Evolutionary conservation across 1,284 basidiomycete genomes (phyloP).

Genomic region (Polyporus tsugae): DNA sequence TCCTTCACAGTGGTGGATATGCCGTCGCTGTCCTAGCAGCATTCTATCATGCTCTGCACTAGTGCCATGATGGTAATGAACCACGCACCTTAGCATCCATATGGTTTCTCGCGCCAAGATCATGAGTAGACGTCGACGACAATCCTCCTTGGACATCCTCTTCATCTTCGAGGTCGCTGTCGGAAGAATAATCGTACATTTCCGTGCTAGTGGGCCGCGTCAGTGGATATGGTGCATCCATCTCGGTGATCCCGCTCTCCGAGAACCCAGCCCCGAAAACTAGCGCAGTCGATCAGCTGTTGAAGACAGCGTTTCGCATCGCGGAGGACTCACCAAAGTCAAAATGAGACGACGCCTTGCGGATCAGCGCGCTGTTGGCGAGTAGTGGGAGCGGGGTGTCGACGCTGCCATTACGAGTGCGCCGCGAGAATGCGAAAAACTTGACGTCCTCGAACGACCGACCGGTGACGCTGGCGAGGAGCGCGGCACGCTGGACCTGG

Average conservation of each 20-base stretch:
- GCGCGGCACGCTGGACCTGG: constrained; percentile 14
- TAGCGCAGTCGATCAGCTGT: background rate
- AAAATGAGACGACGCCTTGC: constrained; percentile 26
- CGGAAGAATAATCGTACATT: constrained; percentile 33
- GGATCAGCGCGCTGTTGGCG: constrained; percentile 21
- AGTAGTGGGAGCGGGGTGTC: constrained; percentile 20
- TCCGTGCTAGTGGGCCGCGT: constrained; percentile 5
- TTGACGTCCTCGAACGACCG: constrained; percentile 27
- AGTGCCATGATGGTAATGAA: background rate
- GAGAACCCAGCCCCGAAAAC: constrained; percentile 29
- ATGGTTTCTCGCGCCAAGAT: background rate
- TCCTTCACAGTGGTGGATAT: background rate
- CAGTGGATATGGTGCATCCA: constrained; percentile 27
- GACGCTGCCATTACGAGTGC: constrained; percentile 10
- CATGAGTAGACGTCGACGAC: background rate
- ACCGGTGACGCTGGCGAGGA: constrained; percentile 18
- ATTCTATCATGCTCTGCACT: background rate
- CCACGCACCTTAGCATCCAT: background rate
- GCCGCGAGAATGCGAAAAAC: constrained; percentile 27
- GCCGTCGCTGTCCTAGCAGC: background rate
- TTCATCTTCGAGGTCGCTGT: constrained; percentile 39
- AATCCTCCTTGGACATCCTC: constrained; percentile 17
- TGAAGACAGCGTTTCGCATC: background rate
- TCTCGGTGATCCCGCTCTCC: constrained; percentile 26
- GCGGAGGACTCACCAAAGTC: constrained; percentile 19